Base-by-base conservation (phyloP, 106 monocot genomes). In the Dendrobium chrysotoxum region DNA sequence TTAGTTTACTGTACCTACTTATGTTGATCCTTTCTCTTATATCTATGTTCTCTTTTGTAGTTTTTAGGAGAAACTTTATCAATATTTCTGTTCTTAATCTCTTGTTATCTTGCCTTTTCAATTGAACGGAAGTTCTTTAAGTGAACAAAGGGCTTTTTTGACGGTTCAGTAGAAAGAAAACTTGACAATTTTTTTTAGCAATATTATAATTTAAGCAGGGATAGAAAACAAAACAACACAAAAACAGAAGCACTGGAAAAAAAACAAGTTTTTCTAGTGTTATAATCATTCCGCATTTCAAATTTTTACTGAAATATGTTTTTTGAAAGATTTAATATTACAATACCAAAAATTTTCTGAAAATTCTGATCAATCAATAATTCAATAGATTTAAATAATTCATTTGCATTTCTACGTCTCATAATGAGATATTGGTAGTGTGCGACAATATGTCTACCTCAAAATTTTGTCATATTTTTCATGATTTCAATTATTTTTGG, bases 1-100 rank as follows among this genome's bases (percentile, higher is more conserved):
- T 96, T 86, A 21, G 86, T 76, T 76, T 47, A 5, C 12, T 26
- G 1, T 26, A 42, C 13, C 28, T 40, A 30, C 18, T 25, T 11
- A 31, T 31, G 31, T 31, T 31, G 2, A 26, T 47, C 47, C 7
- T 15, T 47, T 15, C 25, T 76, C 31, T 31, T 31, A 70, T 31
- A 28, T 70, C 9, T 3, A 70, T 45, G 15, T 72, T 80, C 18
- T 50, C 12, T 40, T 72, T 50, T 11, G n/a, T 20, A 0, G 25
- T 77, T 47, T 47, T 28, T 7, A 53, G 50, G 26, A 23, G 72
- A 28, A 58, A 58, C n/a, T 17, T 21, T 35, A 30, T 77, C 40
- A 61, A 50, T 70, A 35, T 28, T 41, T 71, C 21, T 17, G 31
- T 35, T 31, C 53, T 72, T 35, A 35, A 25, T 79, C 55, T 25